Base-by-base conservation (phyloP, 371 early-diverging fungal species). In the Mucor lusitanicus region DNA sequence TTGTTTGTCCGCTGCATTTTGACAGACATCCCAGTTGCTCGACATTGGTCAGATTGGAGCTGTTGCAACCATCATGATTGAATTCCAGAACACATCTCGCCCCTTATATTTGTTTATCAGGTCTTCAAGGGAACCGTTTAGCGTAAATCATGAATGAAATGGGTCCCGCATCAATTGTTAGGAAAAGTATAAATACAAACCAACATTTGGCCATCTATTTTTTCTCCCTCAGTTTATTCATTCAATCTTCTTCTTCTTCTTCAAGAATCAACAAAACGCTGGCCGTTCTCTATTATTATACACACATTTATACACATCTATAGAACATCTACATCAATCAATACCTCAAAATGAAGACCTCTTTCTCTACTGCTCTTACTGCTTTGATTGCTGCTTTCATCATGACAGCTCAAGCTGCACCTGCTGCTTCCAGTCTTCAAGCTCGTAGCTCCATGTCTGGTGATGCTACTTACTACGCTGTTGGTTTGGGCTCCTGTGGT, bases 401-500 rank as follows among this genome's bases (percentile, higher is more conserved):
- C 7, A 23, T 33, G 25, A 21, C n/a, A 17, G 19, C 48, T 32
- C 53, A 59, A 53, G 76, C 71, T 39, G 64, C 64, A 21, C 64
- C 55, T 30, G 68, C 27, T 27, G 40, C 40, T 17, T 25, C 50
- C 50, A 53, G 27, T 0, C 44, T 61, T 33, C 55, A 74, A 33
- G 48, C 63, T n/a, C 78, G 73, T 25, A 55, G 57, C 23, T 37
- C 54, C 3, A 64, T 60, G 42, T 57, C 61, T 17, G 84, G 84
- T 17, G 63, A 69, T 6, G 80, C 72, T 28, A 84, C 84, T 0
- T 84, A 59, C 42, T 84, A 77, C 25, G n/a, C 33, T n/a, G 76
- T 76, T 2, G 85, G 85, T 9, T 56, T 77, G 9, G 81, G 81
- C 15, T 81, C 82, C 13, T 84, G 85, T 67, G 85, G 85, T 19